Evolutionary conservation across 2,329 filamentous ascomycete genomes (phyloP), one percentile per base, ranked within the genome.

Genomic region (Thelonectria rubi): DNA sequence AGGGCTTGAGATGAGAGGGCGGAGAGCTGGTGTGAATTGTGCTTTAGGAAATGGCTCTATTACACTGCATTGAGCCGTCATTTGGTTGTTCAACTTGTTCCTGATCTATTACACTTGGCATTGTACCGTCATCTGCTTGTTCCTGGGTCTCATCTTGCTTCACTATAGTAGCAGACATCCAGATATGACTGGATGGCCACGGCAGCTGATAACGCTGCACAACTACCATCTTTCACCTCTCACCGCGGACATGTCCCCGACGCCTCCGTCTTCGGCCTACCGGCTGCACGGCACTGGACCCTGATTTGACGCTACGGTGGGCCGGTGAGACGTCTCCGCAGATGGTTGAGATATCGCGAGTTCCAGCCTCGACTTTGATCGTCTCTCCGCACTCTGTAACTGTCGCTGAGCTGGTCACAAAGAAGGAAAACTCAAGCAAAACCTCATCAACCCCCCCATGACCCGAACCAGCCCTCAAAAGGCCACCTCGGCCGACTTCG

Each of bases 301-400:
- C 52, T 70, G 58, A 68, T 68, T 69, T 70, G 67, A 64, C 60
- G 46, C 50, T 58, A 65, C 57, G 60, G 68, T 66, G 65, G 68
- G 66, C 54, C 60, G 7, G 10, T 14, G 32, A 55, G 46, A 10
- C 26, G 15, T 60, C 68, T 68, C 68, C 66, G 55, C 68, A 69
- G 61, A 18, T 55, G 53, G 47, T 40, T 12, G 24, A 30, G 49
- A 60, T 52, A 56, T n/a, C n/a, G 59, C 63, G 58, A 66, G 65
- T 55, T 63, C 26, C 26, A 30, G 26, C 26, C n/a, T 30, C 26
- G 7, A 24, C 24, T 8, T 30, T 30, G 24, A 24, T 7, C 26
- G 2, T 30, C 26, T 30, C 26, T 30, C 26, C 26, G 26, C 26
- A 30, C 8, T 30, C 26, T 30, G 7, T 8, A 30, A 30, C 7